phyloP scores from a whole-genome alignment of 306 rosid species.

The Ziziphus jujuba region DNA sequence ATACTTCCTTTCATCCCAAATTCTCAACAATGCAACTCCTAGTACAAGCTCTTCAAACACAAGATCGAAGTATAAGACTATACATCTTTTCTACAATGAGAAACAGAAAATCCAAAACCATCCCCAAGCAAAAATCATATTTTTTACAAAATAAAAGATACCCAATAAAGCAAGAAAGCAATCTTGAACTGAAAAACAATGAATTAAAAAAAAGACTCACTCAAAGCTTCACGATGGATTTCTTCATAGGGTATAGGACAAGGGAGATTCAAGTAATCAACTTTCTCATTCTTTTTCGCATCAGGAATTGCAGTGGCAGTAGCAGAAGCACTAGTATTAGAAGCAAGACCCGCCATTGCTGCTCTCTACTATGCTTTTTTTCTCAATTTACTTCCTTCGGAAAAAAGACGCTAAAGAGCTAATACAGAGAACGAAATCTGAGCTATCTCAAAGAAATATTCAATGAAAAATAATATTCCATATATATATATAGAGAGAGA shows the following conservation, averaged over 20 bases:
- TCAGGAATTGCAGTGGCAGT: constrained; percentile 1
- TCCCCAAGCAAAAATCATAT: background rate
- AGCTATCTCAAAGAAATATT: background rate
- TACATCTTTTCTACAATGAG: too few species aligned
- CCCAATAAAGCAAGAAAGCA: background rate
- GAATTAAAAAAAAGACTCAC: constrained; percentile 37
- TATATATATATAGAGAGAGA: too few species aligned
- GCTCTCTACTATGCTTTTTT: background rate
- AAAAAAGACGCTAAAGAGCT: background rate
- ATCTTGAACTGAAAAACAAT: too few species aligned
- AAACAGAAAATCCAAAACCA: too few species aligned
- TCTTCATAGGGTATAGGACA: constrained; percentile 95
- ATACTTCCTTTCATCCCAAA: background rate
- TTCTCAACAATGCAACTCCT: background rate
- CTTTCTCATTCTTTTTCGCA: constrained; percentile 40
- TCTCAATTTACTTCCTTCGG: background rate
- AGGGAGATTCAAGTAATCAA: constrained; percentile 79
- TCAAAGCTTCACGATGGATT: constrained; percentile 95
- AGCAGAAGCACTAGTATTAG: constrained; percentile 34
- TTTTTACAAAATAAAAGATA: background rate
- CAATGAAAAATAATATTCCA: too few species aligned
- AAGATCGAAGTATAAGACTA: too few species aligned
- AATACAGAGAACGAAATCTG: background rate
- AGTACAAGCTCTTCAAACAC: background rate
- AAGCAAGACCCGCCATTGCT: constrained; percentile 42